These are phyloP conservation scores for Drechslera avenae DNA, from an alignment of 2,329 filamentous ascomycete species.

Conservation along the genomic window DNA sequence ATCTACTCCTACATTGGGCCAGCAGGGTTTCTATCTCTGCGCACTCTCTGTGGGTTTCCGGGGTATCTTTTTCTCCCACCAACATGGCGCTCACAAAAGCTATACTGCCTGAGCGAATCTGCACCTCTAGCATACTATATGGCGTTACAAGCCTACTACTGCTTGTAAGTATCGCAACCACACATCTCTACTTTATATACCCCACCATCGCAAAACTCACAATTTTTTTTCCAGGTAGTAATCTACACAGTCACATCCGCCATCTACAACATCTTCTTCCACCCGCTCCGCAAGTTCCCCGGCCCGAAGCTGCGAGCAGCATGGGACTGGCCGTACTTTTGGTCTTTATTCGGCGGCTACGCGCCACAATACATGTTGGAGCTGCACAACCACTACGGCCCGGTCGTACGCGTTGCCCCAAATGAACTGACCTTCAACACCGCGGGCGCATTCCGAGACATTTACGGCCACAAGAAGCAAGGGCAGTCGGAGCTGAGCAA, in stretches of 20 bases:
- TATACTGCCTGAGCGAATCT: too few relatives aligned
- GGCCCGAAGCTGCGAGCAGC: slow-evolving; percentile 42
- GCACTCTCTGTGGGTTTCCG: too few relatives aligned
- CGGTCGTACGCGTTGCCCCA: slow-evolving; percentile 20
- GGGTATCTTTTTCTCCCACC: too few relatives aligned
- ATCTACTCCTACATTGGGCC: too few relatives aligned
- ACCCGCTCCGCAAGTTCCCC: slow-evolving; percentile 47
- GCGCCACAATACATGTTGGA: slow-evolving; percentile 15
- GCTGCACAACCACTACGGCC: slow-evolving; percentile 23
- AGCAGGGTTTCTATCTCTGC: too few relatives aligned
- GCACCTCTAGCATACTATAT: too few relatives aligned
- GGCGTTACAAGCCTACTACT: too few relatives aligned
- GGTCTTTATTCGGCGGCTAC: slow-evolving; percentile 19
- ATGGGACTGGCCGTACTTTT: slow-evolving; percentile 26
- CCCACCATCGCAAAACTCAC: too few relatives aligned
- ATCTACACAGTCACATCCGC: not conserved
- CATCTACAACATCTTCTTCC: slow-evolving; percentile 43
- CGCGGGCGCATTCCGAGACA: slow-evolving; percentile 20
- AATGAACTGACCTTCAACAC: slow-evolving; percentile 22
- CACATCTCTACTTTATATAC: too few relatives aligned
- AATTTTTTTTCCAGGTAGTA: too few relatives aligned
- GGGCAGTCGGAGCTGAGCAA: not conserved
- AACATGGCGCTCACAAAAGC: too few relatives aligned
- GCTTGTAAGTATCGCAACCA: too few relatives aligned
- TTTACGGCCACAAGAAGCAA: not conserved